Evolutionary conservation across 78 protist species (phyloP).

Genomic region (Dictyostelium firmibasis): DNA sequence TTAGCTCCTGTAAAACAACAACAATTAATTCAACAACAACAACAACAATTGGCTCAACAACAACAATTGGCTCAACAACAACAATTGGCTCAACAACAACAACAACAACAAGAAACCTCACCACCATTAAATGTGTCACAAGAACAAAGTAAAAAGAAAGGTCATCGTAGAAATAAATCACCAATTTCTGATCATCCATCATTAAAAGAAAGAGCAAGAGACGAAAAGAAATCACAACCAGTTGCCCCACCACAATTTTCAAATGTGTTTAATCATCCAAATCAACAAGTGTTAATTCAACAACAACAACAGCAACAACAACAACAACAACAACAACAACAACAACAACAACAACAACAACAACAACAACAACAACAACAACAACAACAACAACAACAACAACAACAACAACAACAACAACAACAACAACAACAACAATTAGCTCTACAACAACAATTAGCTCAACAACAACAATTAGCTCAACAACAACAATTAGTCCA

Average conservation of each 20-base stretch:
- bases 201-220: slow-evolving; percentile 39
- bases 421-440: too few species aligned
- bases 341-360: neutral
- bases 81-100: neutral
- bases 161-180: slow-evolving; percentile 66
- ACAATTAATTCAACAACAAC: neutral
- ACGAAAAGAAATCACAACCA: slow-evolving; percentile 61
- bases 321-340: neutral
- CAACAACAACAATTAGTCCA: neutral
- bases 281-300: neutral
- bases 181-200: slow-evolving; percentile 69
- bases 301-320: neutral
- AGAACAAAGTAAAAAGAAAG: slow-evolving; percentile 17
- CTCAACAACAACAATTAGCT: slow-evolving; percentile 2
- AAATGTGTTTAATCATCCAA: slow-evolving; percentile 39
- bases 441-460: neutral
- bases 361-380: slow-evolving; percentile 4
- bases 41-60: neutral
- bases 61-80: neutral
- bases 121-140: neutral
- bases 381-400: neutral
- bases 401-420: neutral
- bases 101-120: neutral
- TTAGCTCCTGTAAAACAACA: slow-evolving; percentile 3
- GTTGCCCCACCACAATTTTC: slow-evolving; percentile 56